Conservation (phyloP, 495 filamentous ascomycete species). For the Pseudoneurospora amorphoporcata region DNA sequence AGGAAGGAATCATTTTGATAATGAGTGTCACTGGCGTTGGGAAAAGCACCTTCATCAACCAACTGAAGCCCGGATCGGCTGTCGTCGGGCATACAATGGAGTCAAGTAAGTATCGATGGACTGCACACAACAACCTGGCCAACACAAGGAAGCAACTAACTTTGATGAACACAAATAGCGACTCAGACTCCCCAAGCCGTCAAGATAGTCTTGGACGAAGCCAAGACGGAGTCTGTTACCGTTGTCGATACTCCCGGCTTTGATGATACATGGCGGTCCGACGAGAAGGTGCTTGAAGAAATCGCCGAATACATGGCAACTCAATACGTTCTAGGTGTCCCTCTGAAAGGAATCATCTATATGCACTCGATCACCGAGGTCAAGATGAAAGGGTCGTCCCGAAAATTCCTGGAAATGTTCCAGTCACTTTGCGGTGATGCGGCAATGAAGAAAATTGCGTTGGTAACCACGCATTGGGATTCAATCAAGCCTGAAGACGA, state of each 20-base stretch:
- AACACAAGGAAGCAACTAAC: neutral
- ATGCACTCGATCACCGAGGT: slow-evolving; percentile 30
- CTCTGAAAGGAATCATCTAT: slow-evolving; percentile 28
- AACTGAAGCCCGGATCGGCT: slow-evolving; percentile 10
- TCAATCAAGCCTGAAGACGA: slow-evolving; percentile 6
- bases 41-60: slow-evolving; percentile 30
- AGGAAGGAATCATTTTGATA: slow-evolving; percentile 19
- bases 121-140: neutral
- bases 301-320: slow-evolving; percentile 20
- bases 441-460: slow-evolving; percentile 19
- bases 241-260: slow-evolving; percentile 33
- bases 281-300: slow-evolving; percentile 25
- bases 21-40: slow-evolving; percentile 31
- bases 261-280: slow-evolving; percentile 23
- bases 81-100: slow-evolving; percentile 10
- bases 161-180: neutral
- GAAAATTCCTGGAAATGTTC: slow-evolving; percentile 24
- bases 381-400: slow-evolving; percentile 20
- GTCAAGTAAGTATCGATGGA: slow-evolving; percentile 14
- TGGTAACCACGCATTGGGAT: slow-evolving; percentile 35
- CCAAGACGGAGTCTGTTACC: slow-evolving; percentile 6
- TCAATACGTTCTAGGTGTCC: slow-evolving; percentile 18
- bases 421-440: slow-evolving; percentile 22
- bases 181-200: neutral
- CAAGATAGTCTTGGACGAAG: slow-evolving; percentile 9